A percentile compares a stretch with the other conserved stretches of the same genome.
Evolutionary conservation across 2,329 filamentous ascomycete species (phyloP).

Genomic region (Fusarium caatingaense): DNA sequence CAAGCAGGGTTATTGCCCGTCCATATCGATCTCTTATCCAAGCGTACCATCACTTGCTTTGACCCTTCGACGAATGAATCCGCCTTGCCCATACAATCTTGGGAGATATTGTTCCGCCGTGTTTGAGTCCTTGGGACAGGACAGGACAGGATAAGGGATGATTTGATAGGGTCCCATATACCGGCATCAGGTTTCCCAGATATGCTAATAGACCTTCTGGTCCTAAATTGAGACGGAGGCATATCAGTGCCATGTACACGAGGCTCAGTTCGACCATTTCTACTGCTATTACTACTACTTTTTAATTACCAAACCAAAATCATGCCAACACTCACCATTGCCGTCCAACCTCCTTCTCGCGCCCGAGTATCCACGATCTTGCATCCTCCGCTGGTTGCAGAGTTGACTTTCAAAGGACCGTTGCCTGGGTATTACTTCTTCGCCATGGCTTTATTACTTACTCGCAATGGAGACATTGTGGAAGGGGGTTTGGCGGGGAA

Average conservation of each 20-base stretch:
- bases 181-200: not conserved
- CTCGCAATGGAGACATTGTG: conserved; percentile 27
- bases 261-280: not conserved
- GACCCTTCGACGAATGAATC: not conserved
- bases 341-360: conserved; percentile 43
- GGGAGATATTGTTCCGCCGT: not conserved
- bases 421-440: conserved; percentile 41
- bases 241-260: conserved; percentile 13
- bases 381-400: conserved; percentile 41
- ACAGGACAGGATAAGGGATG: not conserved
- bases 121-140: not conserved
- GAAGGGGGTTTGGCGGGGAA: conserved; percentile 36
- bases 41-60: not conserved
- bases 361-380: conserved; percentile 32
- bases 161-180: not conserved
- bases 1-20: not conserved
- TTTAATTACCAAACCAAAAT: not conserved
- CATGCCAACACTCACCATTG: conserved; percentile 38
- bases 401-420: conserved; percentile 16
- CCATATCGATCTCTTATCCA: not conserved
- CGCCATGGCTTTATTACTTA: conserved; percentile 44
- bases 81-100: not conserved
- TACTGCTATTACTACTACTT: not conserved
- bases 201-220: conserved; percentile 8
- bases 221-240: not conserved